Evolutionary conservation across 371 early-diverging fungal genomes (phyloP).

Genomic region (Mortierella sp.): DNA sequence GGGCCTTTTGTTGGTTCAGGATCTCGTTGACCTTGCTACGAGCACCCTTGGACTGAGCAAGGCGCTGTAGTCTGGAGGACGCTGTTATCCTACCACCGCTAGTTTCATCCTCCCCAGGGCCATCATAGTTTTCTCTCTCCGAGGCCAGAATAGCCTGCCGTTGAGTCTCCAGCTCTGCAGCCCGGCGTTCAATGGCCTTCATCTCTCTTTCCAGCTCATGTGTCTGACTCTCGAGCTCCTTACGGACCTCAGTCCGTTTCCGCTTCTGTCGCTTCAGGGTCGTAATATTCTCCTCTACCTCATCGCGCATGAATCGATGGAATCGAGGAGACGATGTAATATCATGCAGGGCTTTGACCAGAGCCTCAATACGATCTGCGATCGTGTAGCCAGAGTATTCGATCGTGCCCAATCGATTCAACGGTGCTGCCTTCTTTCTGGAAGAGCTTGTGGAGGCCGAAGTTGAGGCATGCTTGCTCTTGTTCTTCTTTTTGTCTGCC

Average conservation of each 20-base stretch:
- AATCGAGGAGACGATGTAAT: slow-evolving; percentile 41
- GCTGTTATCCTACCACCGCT: slow-evolving; percentile 9
- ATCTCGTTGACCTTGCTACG: slow-evolving; percentile 33
- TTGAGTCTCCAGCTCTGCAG: slow-evolving; percentile 31
- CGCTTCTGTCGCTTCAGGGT: slow-evolving; percentile 43
- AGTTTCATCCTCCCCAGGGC: slow-evolving; percentile 26
- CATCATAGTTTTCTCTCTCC: slow-evolving; percentile 21
- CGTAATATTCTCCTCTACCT: slow-evolving; percentile 49
- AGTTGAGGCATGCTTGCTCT: slow-evolving; percentile 13
- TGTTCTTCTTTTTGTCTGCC: slow-evolving; percentile 38
- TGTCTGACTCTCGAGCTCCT: slow-evolving; percentile 33
- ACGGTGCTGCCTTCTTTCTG: slow-evolving; percentile 3
- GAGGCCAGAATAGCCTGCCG: slow-evolving; percentile 33
- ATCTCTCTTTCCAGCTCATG: slow-evolving; percentile 47
- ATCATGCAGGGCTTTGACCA: slow-evolving; percentile 51
- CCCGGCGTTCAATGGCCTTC: slow-evolving; percentile 42
- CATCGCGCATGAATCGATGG: slow-evolving; percentile 48
- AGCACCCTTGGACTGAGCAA: slow-evolving; percentile 50
- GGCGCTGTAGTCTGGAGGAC: slow-evolving; percentile 25
- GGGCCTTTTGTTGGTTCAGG: slow-evolving; percentile 32
- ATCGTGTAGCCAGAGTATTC: slow-evolving; percentile 43
- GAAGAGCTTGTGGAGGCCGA: slow-evolving; percentile 6
- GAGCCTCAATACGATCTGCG: slow-evolving; percentile 42
- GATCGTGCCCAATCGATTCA: slow-evolving; percentile 26
- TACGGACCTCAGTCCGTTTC: slow-evolving; percentile 40